Base-by-base conservation (phyloP, 306 rosid genomes). In the Inga oerstediana region DNA sequence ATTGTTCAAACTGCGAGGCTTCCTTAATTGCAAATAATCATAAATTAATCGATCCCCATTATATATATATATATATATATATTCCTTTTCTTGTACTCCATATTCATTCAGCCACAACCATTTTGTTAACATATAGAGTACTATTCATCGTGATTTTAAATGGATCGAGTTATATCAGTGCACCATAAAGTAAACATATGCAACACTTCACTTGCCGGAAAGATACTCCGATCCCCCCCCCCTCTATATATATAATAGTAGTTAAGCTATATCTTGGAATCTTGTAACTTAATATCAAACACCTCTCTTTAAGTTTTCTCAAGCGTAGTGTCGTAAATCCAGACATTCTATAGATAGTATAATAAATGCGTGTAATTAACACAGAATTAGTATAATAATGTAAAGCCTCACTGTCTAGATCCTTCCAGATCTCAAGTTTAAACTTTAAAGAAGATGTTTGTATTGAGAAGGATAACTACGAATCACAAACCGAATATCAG, bases 401-500 rank as follows among this genome's bases (percentile, higher is more conserved):
- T 39, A 6, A 39, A 39, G 8, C 1, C 1, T 1, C 1, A 6
- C 6, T 27, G 1, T 27, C 30, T 39, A 39, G 1, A 6, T 39
- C 2, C 0, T 1, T 39, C 4, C 1, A 39, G 1, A 2, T 39
- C 8, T 39, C 8, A 39, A 39, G 1, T 39, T 39, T 1, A 1
- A 39, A 7, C 6, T 0, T 39, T 39, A 39, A 39, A 39, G 0
- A 1, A 6, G 43, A 6, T 0, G 4, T 0, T 39, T 39, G 0
- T 39, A 2, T 39, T 6, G 1, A 0, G 1, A 39, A 39, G 1
- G 8, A 39, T 0, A 39, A 37, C 5, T 5, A 0, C 4, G 3
- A 37, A 39, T 8, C 0, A 0, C 8, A 0, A 39, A 39, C 0
- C 1, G 1, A 0, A 39, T 39, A 39, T 0, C 8, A 1, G 8